Evolutionary conservation across 345 rosid species (phyloP).

Genomic region (Citrus mangshanensis): DNA sequence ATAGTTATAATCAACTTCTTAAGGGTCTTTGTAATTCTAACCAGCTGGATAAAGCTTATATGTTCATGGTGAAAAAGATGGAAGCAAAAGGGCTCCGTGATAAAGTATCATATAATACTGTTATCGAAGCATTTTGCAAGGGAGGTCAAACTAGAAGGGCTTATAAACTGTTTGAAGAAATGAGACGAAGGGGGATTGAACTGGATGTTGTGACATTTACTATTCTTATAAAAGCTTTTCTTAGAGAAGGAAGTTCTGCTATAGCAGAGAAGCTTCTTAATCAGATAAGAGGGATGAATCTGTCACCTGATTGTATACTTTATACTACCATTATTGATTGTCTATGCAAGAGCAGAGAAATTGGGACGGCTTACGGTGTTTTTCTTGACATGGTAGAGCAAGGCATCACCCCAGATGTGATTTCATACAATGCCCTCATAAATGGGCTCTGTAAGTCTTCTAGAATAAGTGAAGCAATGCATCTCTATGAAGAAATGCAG

Average conservation of each 20-base stretch:
- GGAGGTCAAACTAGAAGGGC: constrained; percentile 43
- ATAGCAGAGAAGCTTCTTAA: constrained; percentile 65
- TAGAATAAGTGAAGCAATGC: constrained; percentile 58
- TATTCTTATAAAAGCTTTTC: constrained; percentile 67
- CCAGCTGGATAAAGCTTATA: constrained; percentile 49
- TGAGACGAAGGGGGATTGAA: constrained; percentile 55
- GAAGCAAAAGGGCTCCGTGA: constrained; percentile 64
- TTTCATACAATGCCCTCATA: constrained; percentile 80
- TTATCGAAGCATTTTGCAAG: constrained; percentile 62
- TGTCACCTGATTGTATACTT: constrained; percentile 69
- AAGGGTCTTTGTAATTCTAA: constrained; percentile 72
- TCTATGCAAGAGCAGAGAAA: constrained; percentile 70
- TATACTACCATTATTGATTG: constrained; percentile 79
- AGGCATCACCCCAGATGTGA: constrained; percentile 65
- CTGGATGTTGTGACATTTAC: constrained; percentile 78
- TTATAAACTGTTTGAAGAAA: constrained; percentile 65
- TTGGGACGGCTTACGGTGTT: constrained; percentile 53
- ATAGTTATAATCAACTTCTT: constrained; percentile 80
- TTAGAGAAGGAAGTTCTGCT: constrained; percentile 53
- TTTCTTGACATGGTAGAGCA: constrained; percentile 77
- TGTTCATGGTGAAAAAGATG: constrained; percentile 60
- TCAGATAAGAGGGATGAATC: constrained; percentile 57
- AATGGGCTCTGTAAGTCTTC: constrained; percentile 68
- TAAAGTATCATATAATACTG: constrained; percentile 77
- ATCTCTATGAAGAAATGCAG: constrained; percentile 73